Base-by-base conservation (phyloP, 2,329 filamentous ascomycete species). In the Trichoderma asperellum region DNA sequence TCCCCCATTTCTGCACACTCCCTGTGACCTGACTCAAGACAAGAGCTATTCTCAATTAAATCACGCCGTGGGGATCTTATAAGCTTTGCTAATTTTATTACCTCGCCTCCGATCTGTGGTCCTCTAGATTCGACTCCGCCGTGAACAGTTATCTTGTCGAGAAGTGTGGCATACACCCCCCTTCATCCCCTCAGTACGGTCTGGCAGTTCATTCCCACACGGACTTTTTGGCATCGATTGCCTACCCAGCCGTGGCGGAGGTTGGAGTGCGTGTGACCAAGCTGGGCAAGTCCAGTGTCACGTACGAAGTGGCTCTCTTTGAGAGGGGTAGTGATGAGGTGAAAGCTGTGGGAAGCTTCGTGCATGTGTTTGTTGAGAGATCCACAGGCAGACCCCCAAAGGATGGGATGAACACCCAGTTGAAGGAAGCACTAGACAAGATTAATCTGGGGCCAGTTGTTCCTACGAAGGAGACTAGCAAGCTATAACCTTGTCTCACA, bases 261-360 rank as follows among this genome's bases (percentile, higher is more conserved):
- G 84, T 97, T 5, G 92, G 90, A 1, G 80, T 98, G 55, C 87
- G 94, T 14, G 93, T 97, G 43, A 92, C 91, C 73, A 94, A 91
- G 79, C 85, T 98, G 8, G 94, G 94, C 4, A 92, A 88, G 73
- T 93, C 92, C 32, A 97, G 93, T 75, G 94, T 97, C 10, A 92
- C 89, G 14, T 98, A 97, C 76, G 95, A 98, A 77, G 88, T 97
- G 70, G 96, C 89, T 0, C 85, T 98, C 1, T 98, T 97, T 75
- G 90, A 93, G 77, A 85, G 87, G 70, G 92, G 91, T 0, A 82
- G 89, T 2, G 88, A 92, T 1, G 83, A 86, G 24, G 92, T 96
- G 11, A 93, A 91, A 77, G 93, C 93, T 12, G 93, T 97, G 0
- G 94, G 94, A 1, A 91, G 92, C 74, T 94, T 96, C 76, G 86